phyloP scores from a whole-genome alignment of 1,139 yeast genomes.

The Debaryomyces sp. region DNA sequence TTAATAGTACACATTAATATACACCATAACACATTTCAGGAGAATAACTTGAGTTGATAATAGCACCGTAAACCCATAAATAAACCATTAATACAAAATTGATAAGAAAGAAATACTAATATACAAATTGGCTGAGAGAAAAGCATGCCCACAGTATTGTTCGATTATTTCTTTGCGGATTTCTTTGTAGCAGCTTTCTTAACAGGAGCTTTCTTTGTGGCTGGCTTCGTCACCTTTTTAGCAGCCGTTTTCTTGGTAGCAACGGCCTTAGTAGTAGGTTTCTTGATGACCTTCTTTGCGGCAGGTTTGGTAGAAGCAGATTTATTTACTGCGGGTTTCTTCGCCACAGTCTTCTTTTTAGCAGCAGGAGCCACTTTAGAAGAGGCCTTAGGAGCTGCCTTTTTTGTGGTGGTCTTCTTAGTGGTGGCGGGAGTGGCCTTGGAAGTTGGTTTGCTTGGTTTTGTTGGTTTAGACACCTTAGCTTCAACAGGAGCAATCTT shows the following conservation, averaged over 20 bases:
- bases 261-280: conserved; percentile 15
- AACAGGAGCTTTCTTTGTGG: conserved; percentile 18
- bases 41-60: neutral
- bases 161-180: conserved; percentile 16
- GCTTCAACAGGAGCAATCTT: conserved; percentile 25
- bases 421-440: conserved; percentile 15
- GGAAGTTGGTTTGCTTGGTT: conserved; percentile 17
- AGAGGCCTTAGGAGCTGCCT: conserved; percentile 8
- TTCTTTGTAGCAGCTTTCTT: conserved; percentile 27
- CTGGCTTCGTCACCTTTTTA: conserved; percentile 12
- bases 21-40: conserved; percentile 3
- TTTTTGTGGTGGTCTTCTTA: conserved; percentile 12
- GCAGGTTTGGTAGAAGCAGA: conserved; percentile 14
- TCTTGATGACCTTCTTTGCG: conserved; percentile 18
- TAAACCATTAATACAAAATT: conserved; percentile 7
- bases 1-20: conserved; percentile 7
- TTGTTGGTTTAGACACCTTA: conserved; percentile 24
- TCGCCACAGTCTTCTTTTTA: conserved; percentile 21
- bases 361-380: conserved; percentile 16
- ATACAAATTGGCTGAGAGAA: conserved; percentile 4
- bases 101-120: conserved; percentile 3
- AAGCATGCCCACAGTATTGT: neutral
- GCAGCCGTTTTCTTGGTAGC: conserved; percentile 18
- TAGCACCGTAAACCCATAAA: neutral
- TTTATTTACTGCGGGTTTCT: conserved; percentile 12